Base-by-base conservation (phyloP, 2,329 filamentous ascomycete species). In the Mycogone perniciosa region DNA sequence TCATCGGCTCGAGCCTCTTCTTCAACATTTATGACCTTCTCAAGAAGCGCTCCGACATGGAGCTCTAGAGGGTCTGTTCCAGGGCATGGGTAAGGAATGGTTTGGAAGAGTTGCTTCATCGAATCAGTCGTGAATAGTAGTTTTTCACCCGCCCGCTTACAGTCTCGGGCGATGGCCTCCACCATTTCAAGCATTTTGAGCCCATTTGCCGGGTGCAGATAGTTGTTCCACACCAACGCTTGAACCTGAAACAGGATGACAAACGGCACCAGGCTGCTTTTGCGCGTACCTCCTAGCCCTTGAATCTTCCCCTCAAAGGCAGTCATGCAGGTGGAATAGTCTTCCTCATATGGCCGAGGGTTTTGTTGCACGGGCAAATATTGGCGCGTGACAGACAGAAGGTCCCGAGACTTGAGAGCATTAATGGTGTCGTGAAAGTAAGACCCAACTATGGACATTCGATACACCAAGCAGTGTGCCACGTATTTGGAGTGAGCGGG, bases 171-270 rank as follows among this genome's bases (percentile, higher is more conserved):
- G 0, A 71, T 55, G 0, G 55, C 38, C 4, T 65, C 61, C 1
- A 86, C 67, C 1, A 69, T 56, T 0, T 67, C 60, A 1, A 82
- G 62, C 5, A 88, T 60, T 1, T 61, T 54, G 0, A 70, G 43
- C 0, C 81, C 78, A 1, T 68, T 76, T 0, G 60, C 57, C 0
- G 86, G 85, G 9, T 80, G 70, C 1, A 89, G 70, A 49, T 77
- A 81, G 26, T 79, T 80, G 56, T 86, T 86, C 58, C 76, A 72
- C 0, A 82, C 80, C 5, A 91, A 66, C 11, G 75, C 76, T 46
- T 85, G 76, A 5, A 88, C 67, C 57, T 87, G 84, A 58, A 82
- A 86, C 5, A 80, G 70, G 1, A 84, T 60, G 0, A 67, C 62
- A 55, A 82, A 88, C 1, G 5, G 78, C 67, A 51, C 29, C 7